A percentile compares a stretch with the other conserved stretches of the same genome.
phyloP scores from a whole-genome alignment of 2,329 filamentous ascomycete genomes.

The Penicillium verrucosum region DNA sequence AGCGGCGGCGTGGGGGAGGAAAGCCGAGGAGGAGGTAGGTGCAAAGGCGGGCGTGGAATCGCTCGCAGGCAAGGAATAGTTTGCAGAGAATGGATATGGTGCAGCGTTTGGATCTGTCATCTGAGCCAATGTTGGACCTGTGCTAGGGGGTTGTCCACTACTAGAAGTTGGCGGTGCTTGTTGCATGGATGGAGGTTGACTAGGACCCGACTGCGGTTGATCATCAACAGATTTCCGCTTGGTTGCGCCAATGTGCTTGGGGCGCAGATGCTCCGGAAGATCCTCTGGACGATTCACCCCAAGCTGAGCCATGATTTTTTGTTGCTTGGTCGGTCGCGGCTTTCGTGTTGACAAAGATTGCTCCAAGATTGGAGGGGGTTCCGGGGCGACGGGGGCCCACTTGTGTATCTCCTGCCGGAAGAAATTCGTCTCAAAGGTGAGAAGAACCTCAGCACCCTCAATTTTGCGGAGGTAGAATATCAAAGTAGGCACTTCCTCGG shows the following conservation, averaged over 20 bases:
- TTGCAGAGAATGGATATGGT: slow-evolving; percentile 40
- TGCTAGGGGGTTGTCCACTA: slow-evolving; percentile 29
- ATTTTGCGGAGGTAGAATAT: slow-evolving; percentile 96
- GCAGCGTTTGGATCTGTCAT: slow-evolving; percentile 31
- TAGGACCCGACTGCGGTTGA: slow-evolving; percentile 15
- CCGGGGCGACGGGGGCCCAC: slow-evolving; percentile 84
- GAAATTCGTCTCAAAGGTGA: slow-evolving; percentile 94
- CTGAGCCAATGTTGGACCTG: slow-evolving; percentile 34
- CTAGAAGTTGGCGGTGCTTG: slow-evolving; percentile 33
- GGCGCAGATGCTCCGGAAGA: slow-evolving; percentile 75
- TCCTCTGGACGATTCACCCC: slow-evolving; percentile 89
- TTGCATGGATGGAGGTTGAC: slow-evolving; percentile 30
- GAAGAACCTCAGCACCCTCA: slow-evolving; percentile 89
- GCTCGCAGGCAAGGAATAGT: slow-evolving; percentile 37
- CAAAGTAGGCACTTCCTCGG: slow-evolving; percentile 82
- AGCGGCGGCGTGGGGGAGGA: slow-evolving; percentile 36
- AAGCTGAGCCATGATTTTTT: slow-evolving; percentile 86
- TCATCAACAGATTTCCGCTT: slow-evolving; percentile 67
- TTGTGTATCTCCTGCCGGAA: slow-evolving; percentile 94
- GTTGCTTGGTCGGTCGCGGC: slow-evolving; percentile 91
- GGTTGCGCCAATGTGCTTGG: slow-evolving; percentile 66
- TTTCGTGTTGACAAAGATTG: slow-evolving; percentile 90
- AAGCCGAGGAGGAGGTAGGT: slow-evolving; percentile 35
- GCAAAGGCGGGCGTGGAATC: slow-evolving; percentile 39
- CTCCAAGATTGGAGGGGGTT: slow-evolving; percentile 80